Conservation (phyloP, 345 rosid species). For the Hevea brasiliensis region DNA sequence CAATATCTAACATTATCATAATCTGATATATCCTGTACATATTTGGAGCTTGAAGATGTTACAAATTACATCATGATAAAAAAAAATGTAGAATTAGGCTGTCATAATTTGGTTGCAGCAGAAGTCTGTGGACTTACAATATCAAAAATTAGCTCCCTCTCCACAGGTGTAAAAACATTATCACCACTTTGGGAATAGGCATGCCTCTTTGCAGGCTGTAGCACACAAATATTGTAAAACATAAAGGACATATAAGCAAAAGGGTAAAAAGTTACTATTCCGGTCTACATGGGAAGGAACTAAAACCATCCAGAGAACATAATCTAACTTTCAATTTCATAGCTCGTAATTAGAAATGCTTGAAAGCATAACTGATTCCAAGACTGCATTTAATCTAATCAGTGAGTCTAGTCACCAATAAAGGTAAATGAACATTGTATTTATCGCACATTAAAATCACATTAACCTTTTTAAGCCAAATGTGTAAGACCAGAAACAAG, state of each 20-base stretch:
- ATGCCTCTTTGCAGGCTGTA: conserved; percentile 80
- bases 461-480: neutral
- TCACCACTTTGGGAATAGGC: conserved; percentile 72
- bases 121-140: conserved; percentile 51
- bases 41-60: conserved; percentile 20
- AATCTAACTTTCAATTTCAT: neutral
- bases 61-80: neutral
- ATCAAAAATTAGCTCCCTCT: conserved; percentile 87
- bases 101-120: neutral
- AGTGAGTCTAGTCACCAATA: neutral
- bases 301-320: neutral
- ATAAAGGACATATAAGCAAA: neutral
- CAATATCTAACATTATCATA: conserved; percentile 91
- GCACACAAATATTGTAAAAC: neutral
- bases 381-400: neutral
- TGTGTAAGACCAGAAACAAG: neutral
- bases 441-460: neutral
- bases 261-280: neutral
- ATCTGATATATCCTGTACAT: conserved; percentile 77
- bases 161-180: conserved; percentile 81
- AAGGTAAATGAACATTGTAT: neutral
- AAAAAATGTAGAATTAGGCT: neutral
- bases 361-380: neutral
- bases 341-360: neutral
- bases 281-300: neutral